These are phyloP conservation scores for Podaxis sp. DNA, from an alignment of 768 basidiomycete genomes.

Conservation along the genomic window DNA sequence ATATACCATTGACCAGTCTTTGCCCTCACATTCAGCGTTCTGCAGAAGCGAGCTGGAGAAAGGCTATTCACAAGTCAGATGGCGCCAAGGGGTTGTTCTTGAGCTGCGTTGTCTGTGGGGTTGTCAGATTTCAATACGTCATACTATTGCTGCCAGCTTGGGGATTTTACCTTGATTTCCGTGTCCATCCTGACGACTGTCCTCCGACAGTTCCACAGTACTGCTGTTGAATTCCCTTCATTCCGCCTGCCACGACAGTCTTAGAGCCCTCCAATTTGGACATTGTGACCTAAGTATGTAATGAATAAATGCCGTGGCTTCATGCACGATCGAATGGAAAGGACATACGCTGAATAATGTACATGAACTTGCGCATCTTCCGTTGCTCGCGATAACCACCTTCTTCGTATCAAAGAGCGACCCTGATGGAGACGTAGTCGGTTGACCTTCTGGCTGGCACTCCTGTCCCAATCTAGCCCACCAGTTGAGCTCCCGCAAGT, in stretches of 20 bases:
- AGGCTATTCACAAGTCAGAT: constrained; percentile 51
- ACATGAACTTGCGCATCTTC: constrained; percentile 51
- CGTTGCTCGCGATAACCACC: constrained; percentile 55
- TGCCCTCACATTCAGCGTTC: background rate
- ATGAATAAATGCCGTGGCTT: background rate
- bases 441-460: constrained; percentile 27
- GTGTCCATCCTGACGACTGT: constrained; percentile 59
- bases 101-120: constrained; percentile 41
- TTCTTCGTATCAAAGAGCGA: constrained; percentile 49
- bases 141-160: background rate
- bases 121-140: too few species aligned
- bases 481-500: background rate
- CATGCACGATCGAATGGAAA: background rate
- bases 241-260: constrained; percentile 55
- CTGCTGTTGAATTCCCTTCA: constrained; percentile 43
- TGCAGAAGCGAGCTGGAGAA: background rate
- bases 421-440: constrained; percentile 34
- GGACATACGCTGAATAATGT: constrained; percentile 41
- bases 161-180: constrained; percentile 45
- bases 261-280: constrained; percentile 52
- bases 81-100: constrained; percentile 56
- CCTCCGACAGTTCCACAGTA: constrained; percentile 65
- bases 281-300: constrained; percentile 45
- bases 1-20: constrained; percentile 54
- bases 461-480: constrained; percentile 41